These are phyloP conservation scores for Malus sylvestris DNA, from an alignment of 306 rosid species.

Conservation along the genomic window DNA sequence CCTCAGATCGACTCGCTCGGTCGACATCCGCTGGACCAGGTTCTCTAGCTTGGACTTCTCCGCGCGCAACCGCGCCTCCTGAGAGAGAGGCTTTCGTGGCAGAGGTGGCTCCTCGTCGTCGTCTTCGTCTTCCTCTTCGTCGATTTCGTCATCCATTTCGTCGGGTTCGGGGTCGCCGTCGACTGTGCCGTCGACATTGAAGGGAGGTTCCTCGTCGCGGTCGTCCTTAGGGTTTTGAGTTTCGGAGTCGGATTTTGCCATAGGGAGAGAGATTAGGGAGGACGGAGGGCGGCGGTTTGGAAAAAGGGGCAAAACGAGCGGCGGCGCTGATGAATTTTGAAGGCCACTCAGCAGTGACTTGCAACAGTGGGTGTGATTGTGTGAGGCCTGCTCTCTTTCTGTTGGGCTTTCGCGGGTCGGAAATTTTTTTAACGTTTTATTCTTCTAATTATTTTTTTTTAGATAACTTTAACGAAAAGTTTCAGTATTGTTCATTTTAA, in stretches of 20 bases:
- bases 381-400: neutral
- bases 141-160: conserved; percentile 25
- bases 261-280: conserved; percentile 12
- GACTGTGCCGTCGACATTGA: conserved; percentile 25
- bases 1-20: conserved; percentile 59
- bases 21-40: conserved; percentile 50
- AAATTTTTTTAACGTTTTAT: neutral
- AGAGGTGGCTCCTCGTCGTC: conserved; percentile 21
- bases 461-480: too few relatives aligned
- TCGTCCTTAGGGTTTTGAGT: conserved; percentile 36
- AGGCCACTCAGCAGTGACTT: neutral
- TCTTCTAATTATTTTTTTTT: too few relatives aligned
- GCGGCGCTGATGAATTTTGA: conserved; percentile 5
- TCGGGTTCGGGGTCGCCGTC: conserved; percentile 26
- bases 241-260: conserved; percentile 39
- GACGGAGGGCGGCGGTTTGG: neutral
- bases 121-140: conserved; percentile 15
- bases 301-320: neutral
- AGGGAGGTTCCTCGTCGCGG: conserved; percentile 22
- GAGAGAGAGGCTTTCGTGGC: conserved; percentile 23
- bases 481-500: too few relatives aligned
- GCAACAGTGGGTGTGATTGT: neutral
- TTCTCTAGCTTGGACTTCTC: conserved; percentile 44
- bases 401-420: neutral
- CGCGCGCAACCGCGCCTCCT: conserved; percentile 34